phyloP scores from a whole-genome alignment of 192 early-diverging fungal genomes.

The Lobosporangium transversale region DNA sequence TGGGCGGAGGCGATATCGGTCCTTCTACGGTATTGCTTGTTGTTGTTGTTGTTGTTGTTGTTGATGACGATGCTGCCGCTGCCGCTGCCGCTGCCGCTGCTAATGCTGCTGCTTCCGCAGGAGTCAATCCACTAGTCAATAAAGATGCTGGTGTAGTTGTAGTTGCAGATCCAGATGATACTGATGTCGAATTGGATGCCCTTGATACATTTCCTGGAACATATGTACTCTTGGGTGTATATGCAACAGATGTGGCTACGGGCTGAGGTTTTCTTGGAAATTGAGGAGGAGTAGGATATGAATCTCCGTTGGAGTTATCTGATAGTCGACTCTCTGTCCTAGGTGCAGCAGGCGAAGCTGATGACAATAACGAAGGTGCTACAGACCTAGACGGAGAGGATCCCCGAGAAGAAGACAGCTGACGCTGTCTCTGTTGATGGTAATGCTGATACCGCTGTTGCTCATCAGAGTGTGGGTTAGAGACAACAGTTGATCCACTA shows the following conservation, averaged over 20 bases:
- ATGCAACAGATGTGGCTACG: no score
- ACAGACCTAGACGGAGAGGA: background rate
- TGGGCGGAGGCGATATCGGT: no score
- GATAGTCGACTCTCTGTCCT: background rate
- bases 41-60: background rate
- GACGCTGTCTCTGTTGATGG: background rate
- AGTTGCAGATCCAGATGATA: background rate
- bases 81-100: no score
- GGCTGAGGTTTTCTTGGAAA: background rate
- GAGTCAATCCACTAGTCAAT: no score
- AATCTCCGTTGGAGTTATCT: background rate
- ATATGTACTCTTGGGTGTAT: background rate
- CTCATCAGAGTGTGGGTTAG: background rate
- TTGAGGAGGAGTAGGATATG: background rate
- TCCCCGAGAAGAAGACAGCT: background rate
- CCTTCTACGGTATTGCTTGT: background rate
- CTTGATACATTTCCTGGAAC: background rate
- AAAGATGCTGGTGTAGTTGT: background rate
- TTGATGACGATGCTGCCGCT: background rate
- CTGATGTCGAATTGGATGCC: background rate
- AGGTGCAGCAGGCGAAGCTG: no score
- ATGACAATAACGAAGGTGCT: background rate
- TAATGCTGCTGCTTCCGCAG: no score
- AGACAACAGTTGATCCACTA: background rate
- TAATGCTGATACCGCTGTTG: background rate